Evolutionary conservation across 139 green algal genomes (phyloP).

Genomic region (Haematococcus lacustris): DNA sequence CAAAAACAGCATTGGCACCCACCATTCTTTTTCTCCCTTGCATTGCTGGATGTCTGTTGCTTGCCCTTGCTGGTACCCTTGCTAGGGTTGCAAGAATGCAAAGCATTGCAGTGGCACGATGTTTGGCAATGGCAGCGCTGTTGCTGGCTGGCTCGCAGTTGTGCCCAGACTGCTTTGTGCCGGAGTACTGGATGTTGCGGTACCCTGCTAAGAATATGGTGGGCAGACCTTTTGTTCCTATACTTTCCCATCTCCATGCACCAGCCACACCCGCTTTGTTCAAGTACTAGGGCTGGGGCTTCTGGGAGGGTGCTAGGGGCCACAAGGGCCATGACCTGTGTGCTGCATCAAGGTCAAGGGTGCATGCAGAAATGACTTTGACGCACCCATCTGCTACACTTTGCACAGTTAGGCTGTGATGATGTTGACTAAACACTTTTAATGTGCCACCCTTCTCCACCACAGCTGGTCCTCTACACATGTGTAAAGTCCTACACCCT

Average conservation of each 20-base stretch:
- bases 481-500: not conserved
- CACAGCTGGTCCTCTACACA: not conserved
- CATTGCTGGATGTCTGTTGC: too few species aligned
- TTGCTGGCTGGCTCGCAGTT: too few species aligned
- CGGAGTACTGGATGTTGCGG: conserved; percentile 74
- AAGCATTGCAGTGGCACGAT: too few species aligned
- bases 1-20: too few species aligned
- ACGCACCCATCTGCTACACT: not conserved
- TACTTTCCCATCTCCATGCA: too few species aligned
- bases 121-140: too few species aligned
- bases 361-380: not conserved
- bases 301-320: not conserved
- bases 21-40: too few species aligned
- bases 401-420: not conserved
- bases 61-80: too few species aligned
- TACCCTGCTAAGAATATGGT: conserved; percentile 20
- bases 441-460: not conserved
- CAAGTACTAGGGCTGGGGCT: not conserved
- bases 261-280: too few species aligned
- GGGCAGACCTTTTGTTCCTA: too few species aligned
- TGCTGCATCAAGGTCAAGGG: not conserved
- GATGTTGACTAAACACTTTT: not conserved
- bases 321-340: not conserved
- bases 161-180: conserved; percentile 65
- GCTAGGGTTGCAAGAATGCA: too few species aligned